phyloP scores from a whole-genome alignment of 352 stramenopile species.

The Pythium dissotocum region DNA sequence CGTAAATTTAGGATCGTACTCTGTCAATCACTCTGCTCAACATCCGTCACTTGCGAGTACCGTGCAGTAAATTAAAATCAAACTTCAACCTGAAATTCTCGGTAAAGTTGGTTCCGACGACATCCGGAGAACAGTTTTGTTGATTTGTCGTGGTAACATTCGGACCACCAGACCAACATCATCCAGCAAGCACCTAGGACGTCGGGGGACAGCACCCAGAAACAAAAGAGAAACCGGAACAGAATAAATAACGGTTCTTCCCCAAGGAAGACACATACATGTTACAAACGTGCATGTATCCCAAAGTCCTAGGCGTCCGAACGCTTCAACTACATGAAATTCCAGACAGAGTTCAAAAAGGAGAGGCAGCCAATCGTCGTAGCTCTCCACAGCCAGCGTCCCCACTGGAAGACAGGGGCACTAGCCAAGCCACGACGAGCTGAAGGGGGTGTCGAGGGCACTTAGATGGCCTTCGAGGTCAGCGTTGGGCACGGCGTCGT shows the following conservation, averaged over 20 bases:
- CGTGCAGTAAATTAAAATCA: no score
- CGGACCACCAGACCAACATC: no score
- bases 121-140: no score
- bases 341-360: slow-evolving; percentile 26
- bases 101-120: no score
- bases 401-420: background rate
- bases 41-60: no score
- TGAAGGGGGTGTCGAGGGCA: background rate
- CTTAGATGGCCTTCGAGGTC: slow-evolving; percentile 19
- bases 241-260: slow-evolving; percentile 29
- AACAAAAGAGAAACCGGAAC: background rate
- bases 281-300: slow-evolving; percentile 6
- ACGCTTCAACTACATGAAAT: slow-evolving; percentile 18
- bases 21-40: no score
- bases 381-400: background rate
- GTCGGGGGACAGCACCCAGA: background rate
- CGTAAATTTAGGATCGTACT: no score
- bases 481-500: slow-evolving; percentile 20
- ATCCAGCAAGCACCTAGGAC: no score
- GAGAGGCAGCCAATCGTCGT: background rate
- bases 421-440: background rate
- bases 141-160: no score
- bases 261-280: slow-evolving; percentile 20
- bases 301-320: slow-evolving; percentile 4
- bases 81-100: no score